A percentile compares a stretch with the other conserved stretches of the same genome.
phyloP scores from a whole-genome alignment of 2,329 filamentous ascomycete species.

The Exophiala oligosperma region DNA sequence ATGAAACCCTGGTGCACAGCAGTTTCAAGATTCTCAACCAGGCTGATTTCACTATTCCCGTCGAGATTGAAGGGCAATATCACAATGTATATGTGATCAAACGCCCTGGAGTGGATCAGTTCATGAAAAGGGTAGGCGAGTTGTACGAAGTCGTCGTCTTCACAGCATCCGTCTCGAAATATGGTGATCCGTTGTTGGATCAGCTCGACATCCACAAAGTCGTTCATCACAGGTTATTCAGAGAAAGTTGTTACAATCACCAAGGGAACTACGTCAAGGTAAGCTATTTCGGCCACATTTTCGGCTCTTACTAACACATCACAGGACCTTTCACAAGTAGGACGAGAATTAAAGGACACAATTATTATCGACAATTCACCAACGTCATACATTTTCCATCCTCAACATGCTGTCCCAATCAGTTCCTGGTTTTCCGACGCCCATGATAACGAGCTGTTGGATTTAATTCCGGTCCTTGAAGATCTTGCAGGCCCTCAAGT shows the following conservation, averaged over 20 bases:
- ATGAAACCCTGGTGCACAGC: constrained; percentile 96
- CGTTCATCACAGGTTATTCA: constrained; percentile 92
- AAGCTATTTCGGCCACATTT: constrained; percentile 12
- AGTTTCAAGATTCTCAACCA: constrained; percentile 99
- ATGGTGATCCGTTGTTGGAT: constrained; percentile 92
- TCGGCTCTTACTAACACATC: constrained; percentile 9
- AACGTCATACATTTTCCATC: constrained; percentile 99
- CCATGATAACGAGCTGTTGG: constrained; percentile 96
- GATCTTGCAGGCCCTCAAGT: constrained; percentile 88
- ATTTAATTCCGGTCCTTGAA: constrained; percentile 96
- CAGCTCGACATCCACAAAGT: constrained; percentile 97
- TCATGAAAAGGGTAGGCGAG: constrained; percentile 98
- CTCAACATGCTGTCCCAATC: constrained; percentile 96
- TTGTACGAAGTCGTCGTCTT: constrained; percentile 98
- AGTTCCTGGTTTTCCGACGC: constrained; percentile 99
- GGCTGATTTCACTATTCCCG: constrained; percentile 97
- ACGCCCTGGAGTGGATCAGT: constrained; percentile 94
- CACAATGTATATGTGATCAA: constrained; percentile 99
- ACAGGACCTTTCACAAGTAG: constrained; percentile 89
- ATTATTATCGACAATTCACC: constrained; percentile 99
- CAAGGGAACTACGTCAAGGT: constrained; percentile 98
- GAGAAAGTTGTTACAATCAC: constrained; percentile 98
- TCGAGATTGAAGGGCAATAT: constrained; percentile 98
- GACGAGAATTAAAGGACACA: constrained; percentile 90
- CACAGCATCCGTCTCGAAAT: constrained; percentile 98